Evolutionary conservation across 2,329 filamentous ascomycete species (phyloP).

Genomic region (Diaporthe eres): DNA sequence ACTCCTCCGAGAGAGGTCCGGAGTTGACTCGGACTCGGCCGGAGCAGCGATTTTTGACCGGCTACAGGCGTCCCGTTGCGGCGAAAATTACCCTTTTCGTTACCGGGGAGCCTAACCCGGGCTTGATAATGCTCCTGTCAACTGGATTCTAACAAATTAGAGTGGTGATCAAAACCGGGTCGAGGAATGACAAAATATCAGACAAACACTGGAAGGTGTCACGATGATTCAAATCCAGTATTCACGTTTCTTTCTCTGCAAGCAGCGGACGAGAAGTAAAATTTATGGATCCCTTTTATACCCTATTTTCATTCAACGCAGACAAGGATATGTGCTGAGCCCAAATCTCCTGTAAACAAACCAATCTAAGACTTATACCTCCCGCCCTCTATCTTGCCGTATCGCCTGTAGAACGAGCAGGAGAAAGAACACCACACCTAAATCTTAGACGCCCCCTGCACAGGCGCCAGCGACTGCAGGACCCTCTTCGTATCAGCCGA

Average conservation of each 20-base stretch:
- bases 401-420: background rate
- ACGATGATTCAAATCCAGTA: background rate
- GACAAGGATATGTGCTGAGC: background rate
- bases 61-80: background rate
- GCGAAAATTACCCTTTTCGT: constrained; percentile 13
- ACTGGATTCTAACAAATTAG: background rate
- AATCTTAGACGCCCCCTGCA: constrained; percentile 61
- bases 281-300: background rate
- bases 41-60: background rate
- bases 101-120: background rate
- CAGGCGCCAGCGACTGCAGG: constrained; percentile 74
- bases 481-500: constrained; percentile 78
- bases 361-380: background rate
- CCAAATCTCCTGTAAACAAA: background rate
- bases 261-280: rapidly evolving
- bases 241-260: no score
- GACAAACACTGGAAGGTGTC: background rate
- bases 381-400: background rate
- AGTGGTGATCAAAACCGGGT: background rate
- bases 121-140: background rate
- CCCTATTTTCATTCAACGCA: background rate
- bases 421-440: constrained; percentile 50
- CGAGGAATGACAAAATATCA: background rate
- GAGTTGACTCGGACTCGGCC: background rate
- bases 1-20: background rate